These are phyloP conservation scores for Schizophyllum amplum DNA, from an alignment of 1,284 basidiomycete species.

Conservation along the genomic window DNA sequence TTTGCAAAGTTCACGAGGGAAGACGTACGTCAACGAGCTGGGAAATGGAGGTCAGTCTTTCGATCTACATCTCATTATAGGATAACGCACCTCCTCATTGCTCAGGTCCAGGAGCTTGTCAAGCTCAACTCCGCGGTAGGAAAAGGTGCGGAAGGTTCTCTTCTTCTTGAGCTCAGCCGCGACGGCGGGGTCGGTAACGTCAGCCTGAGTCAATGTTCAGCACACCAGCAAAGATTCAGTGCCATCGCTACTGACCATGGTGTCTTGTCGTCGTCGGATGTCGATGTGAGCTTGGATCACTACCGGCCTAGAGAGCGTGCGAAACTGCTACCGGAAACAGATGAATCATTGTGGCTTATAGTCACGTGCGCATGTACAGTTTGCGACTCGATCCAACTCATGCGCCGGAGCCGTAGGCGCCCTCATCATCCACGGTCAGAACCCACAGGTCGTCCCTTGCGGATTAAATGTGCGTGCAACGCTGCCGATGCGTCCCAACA, in stretches of 20 bases:
- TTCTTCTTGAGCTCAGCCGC: conserved; percentile 96
- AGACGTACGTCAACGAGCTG: conserved; percentile 70
- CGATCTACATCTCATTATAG: too few relatives aligned
- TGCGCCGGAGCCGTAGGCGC: too few relatives aligned
- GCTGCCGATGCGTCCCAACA: not conserved
- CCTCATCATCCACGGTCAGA: too few relatives aligned
- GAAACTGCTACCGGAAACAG: conserved; percentile 26
- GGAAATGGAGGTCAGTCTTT: conserved; percentile 5
- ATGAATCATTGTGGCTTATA: conserved; percentile 29
- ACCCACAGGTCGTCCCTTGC: conserved; percentile 75
- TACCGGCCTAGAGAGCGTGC: conserved; percentile 16
- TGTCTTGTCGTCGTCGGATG: conserved; percentile 24
- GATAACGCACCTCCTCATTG: conserved; percentile 89
- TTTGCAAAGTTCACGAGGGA: conserved; percentile 6
- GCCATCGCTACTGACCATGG: conserved; percentile 45
- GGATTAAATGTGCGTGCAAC: conserved; percentile 66
- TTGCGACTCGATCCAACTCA: too few relatives aligned
- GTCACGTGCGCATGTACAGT: conserved; percentile 56
- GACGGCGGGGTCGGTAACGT: conserved; percentile 81
- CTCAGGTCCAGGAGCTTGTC: conserved; percentile 94
- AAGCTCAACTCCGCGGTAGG: conserved; percentile 96
- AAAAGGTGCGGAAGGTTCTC: conserved; percentile 98
- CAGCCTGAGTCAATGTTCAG: conserved; percentile 45
- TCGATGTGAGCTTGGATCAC: too few relatives aligned
- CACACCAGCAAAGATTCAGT: conserved; percentile 3